Evolutionary conservation across 2,329 filamentous ascomycete genomes (phyloP).

Genomic region (Colletotrichum acutatum): DNA sequence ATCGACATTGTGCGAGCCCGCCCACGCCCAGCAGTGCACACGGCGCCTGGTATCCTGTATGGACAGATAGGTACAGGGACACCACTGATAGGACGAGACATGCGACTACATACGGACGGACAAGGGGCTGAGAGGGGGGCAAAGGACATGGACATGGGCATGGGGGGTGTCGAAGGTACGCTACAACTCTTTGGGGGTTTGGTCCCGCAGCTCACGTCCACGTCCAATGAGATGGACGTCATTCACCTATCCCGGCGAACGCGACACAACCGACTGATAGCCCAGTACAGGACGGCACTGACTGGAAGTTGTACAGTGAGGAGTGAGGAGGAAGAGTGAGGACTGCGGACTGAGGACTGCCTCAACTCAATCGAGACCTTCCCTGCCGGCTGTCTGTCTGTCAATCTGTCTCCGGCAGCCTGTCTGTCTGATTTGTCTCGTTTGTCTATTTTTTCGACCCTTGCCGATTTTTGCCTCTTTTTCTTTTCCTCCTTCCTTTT

Average conservation of each 20-base stretch:
- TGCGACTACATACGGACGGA: constrained; percentile 1
- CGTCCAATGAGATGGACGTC: constrained; percentile 33
- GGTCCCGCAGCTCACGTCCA: constrained; percentile 10
- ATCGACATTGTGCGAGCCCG: constrained; percentile 1
- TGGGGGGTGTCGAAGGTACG: constrained; percentile 13
- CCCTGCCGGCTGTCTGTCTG: constrained; percentile 13
- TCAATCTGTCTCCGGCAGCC: constrained; percentile 15
- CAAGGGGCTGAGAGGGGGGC: constrained; percentile 10
- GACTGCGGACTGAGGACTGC: constrained; percentile 31
- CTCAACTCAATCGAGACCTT: constrained; percentile 34
- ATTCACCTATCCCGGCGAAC: constrained; percentile 33
- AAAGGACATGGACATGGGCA: constrained; percentile 21
- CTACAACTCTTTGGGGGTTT: constrained; percentile 7
- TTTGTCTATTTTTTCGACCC: constrained; percentile 19
- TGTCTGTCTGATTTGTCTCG: not conserved
- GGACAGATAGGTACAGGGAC: constrained; percentile 4
- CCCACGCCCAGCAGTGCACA: constrained; percentile 8
- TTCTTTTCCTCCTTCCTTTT: constrained; percentile 24
- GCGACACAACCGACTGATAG: constrained; percentile 31
- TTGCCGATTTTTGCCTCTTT: constrained; percentile 31
- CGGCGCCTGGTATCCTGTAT: not conserved
- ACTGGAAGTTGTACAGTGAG: constrained; percentile 17
- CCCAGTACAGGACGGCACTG: constrained; percentile 14
- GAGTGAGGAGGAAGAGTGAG: not conserved
- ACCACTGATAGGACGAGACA: constrained; percentile 13